Conservation (phyloP, 139 green algal genomes). For the Chlamydomonas applanata region DNA sequence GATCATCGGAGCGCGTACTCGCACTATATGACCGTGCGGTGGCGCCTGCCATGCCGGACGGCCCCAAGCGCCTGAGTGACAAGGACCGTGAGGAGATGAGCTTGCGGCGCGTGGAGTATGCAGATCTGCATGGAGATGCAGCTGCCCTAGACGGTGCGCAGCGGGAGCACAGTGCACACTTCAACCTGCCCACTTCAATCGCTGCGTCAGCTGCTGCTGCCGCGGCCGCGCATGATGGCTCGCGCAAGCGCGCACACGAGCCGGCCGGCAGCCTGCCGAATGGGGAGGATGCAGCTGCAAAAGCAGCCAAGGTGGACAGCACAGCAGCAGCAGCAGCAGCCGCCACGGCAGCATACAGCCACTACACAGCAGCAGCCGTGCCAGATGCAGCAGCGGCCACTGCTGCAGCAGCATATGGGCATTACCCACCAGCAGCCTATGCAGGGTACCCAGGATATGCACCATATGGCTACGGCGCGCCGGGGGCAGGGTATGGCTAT, state of each 20-base stretch:
- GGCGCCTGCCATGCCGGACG: conserved; percentile 1
- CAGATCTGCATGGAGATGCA: conserved; percentile 50
- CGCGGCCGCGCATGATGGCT: not conserved
- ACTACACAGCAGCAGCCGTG: not conserved
- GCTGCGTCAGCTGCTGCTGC: conserved; percentile 14
- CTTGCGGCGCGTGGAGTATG: conserved; percentile 50
- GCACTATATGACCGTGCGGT: conserved; percentile 43
- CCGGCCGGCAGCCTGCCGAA: not conserved
- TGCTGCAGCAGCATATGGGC: not conserved
- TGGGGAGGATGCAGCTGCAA: not conserved
- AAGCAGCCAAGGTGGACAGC: too few species aligned
- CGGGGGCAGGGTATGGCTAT: too few species aligned
- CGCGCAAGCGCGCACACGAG: not conserved
- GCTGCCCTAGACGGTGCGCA: not conserved
- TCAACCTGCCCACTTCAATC: conserved; percentile 41
- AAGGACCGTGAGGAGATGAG: conserved; percentile 62
- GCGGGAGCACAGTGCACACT: conserved; percentile 35
- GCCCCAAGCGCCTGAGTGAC: conserved; percentile 19
- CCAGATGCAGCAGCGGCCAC: not conserved
- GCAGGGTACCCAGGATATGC: not conserved
- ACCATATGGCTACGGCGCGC: too few species aligned
- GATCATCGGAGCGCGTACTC: conserved; percentile 40
- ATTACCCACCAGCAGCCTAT: not conserved
- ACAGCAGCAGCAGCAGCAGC: not conserved
- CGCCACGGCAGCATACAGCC: not conserved